Conservation (phyloP, 805 yeast species). For the Kodamaea leandrae region DNA sequence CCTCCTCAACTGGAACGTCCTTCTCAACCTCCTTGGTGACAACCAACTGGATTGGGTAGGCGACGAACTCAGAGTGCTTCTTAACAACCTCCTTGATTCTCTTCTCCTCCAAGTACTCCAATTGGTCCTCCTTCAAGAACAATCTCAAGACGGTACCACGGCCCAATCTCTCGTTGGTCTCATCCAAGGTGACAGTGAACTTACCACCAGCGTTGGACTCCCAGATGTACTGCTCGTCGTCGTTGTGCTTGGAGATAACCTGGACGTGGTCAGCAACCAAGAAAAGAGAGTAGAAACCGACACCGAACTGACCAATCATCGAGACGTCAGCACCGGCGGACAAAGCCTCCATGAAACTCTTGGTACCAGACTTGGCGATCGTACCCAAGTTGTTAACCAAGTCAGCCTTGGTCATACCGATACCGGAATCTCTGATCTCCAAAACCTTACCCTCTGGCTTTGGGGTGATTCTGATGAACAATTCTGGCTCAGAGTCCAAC, state of each 20-base stretch:
- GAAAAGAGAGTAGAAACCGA: conserved; percentile 99
- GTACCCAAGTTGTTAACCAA: conserved; percentile 99
- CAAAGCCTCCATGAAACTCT: conserved; percentile 98
- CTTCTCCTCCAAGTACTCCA: conserved; percentile 98
- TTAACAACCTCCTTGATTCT: conserved; percentile 98
- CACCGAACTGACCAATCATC: conserved; percentile 99
- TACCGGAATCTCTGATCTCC: conserved; percentile 99
- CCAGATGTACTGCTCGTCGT: conserved; percentile 99
- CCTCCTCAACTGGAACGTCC: conserved; percentile 85
- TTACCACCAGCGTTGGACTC: conserved; percentile 99
- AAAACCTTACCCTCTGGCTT: conserved; percentile 89
- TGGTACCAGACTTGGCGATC: conserved; percentile 99
- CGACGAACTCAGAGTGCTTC: conserved; percentile 98
- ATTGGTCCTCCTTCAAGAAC: conserved; percentile 97
- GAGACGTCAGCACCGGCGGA: conserved; percentile 99
- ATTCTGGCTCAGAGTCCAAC: conserved; percentile 92
- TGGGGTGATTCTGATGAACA: conserved; percentile 97
- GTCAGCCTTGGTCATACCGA: conserved; percentile 99
- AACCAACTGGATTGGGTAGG: conserved; percentile 97
- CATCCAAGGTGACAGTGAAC: conserved; percentile 93
- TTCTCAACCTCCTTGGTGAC: conserved; percentile 99
- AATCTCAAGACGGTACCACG: conserved; percentile 96
- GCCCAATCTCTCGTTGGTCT: conserved; percentile 75
- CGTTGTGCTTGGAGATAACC: conserved; percentile 97
- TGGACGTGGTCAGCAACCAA: conserved; percentile 98